phyloP scores from a whole-genome alignment of 306 rosid genomes.

The Notholithocarpus densiflorus region DNA sequence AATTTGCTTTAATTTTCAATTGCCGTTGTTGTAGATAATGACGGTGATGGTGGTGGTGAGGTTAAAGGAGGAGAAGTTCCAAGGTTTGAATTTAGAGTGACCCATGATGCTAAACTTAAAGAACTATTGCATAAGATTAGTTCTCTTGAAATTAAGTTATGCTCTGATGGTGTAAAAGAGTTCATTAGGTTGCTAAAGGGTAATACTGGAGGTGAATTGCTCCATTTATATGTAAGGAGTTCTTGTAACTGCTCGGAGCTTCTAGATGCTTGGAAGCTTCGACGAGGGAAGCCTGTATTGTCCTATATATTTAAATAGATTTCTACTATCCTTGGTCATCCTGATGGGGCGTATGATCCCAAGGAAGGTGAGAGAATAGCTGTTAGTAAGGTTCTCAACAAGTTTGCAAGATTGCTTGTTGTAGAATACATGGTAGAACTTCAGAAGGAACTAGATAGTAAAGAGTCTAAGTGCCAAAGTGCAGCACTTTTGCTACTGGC shows the following conservation, averaged over 20 bases:
- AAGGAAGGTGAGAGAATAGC: conserved; percentile 35
- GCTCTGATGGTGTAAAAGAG: conserved; percentile 47
- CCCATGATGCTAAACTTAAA: conserved; percentile 36
- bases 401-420: conserved; percentile 46
- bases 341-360: conserved; percentile 41
- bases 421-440: conserved; percentile 49
- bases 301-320: conserved; percentile 38
- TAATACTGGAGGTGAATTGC: conserved; percentile 37
- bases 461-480: conserved; percentile 53
- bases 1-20: background rate
- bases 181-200: conserved; percentile 32
- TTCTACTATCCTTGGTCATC: conserved; percentile 50
- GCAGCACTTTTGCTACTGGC: conserved; percentile 61
- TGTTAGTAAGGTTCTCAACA: conserved; percentile 55
- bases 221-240: conserved; percentile 46
- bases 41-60: background rate
- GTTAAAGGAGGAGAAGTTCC: conserved; percentile 15
- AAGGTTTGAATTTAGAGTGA: conserved; percentile 20
- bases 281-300: conserved; percentile 63
- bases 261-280: conserved; percentile 67
- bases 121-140: conserved; percentile 37
- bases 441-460: conserved; percentile 52
- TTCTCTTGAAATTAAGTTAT: conserved; percentile 41
- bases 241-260: conserved; percentile 70
- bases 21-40: conserved; percentile 24